Evolutionary conservation across 371 early-diverging fungal genomes (phyloP), one percentile per base, ranked within the genome.

Genomic region (Mucor circinelloides): DNA sequence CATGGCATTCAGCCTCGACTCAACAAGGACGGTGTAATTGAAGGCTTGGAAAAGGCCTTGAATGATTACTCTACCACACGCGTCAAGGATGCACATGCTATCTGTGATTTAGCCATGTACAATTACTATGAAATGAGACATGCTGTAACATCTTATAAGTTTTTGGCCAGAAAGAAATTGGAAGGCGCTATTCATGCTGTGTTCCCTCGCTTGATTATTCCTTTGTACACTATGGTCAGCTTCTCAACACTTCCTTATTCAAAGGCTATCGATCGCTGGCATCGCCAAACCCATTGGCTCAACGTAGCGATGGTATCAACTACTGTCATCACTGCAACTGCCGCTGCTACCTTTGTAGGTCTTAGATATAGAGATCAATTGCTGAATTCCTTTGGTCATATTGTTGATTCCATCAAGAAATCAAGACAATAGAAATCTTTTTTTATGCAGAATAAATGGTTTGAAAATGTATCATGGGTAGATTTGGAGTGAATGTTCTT

Each of bases 191-290:
- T 97, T 69, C 93, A 97, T 70, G 66, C 82, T 12, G 34, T 87
- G 38, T 78, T 95, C 58, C 99, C 99, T 1, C 72, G 68, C 0
- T 42, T 66, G 23, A 81, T 96, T 15, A 90, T 94, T 36, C 99
- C 99, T 28, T 85, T 99, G 17, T 99, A 99, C 70, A 94, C 96
- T 23, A 97, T 99, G 97, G 96, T 99, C 48, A 91, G 93, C 58
- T 99, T 99, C 76, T 85, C 95, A 12, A 87, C 91, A 7, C 84
- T 94, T 1, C 96, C 93, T 8, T 99, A 99, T 81, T 86, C 92
- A 4, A 81, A 89, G 31, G 93, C 90, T 1, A 76, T 93, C 31
- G 63, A 72, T 0, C 83, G 87, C 6, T 87, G 87, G 81, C 81
- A 87, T 38, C 60, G 77, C 1, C 91, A 92, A 70, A 80, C 79